phyloP scores from a whole-genome alignment of 192 early-diverging fungal species.

The Coemansia sp. region DNA sequence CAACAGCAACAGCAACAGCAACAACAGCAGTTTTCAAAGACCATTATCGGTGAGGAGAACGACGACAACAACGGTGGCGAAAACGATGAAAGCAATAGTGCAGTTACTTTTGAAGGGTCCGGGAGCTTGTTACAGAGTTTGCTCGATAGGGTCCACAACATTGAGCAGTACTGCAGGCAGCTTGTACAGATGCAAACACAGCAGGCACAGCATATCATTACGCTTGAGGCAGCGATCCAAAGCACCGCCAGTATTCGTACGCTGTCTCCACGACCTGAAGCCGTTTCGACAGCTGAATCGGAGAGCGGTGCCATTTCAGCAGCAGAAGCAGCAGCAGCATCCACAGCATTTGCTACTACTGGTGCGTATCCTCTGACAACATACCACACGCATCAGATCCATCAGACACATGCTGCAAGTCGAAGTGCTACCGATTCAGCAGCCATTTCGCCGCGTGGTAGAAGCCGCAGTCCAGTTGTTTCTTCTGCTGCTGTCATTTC shows the following conservation, averaged over 20 bases:
- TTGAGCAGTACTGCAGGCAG: conserved; percentile 30
- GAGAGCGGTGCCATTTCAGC: neutral
- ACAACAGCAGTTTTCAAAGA: neutral
- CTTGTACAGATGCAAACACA: conserved; percentile 30
- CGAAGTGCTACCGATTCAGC: neutral
- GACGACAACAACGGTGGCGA: neutral
- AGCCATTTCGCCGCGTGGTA: neutral
- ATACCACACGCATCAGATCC: neutral
- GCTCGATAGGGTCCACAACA: conserved; percentile 14
- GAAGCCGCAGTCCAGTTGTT: neutral
- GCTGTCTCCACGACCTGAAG: neutral
- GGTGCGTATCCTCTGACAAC: neutral
- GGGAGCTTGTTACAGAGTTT: neutral
- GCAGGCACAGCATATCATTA: conserved; percentile 25
- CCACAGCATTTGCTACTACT: neutral
- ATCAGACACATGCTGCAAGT: neutral
- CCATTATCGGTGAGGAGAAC: neutral
- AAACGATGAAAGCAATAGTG: conserved; percentile 9
- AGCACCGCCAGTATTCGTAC: neutral
- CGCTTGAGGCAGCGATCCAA: conserved; percentile 22
- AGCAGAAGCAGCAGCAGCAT: neutral
- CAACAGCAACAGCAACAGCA: conserved; percentile 16
- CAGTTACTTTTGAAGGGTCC: neutral
- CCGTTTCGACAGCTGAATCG: neutral
- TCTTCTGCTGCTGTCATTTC: neutral